A percentile compares a stretch with the other conserved stretches of the same genome.
Conservation (phyloP, 2,329 filamentous ascomycete species). For the Pseudogymnoascus sp. region DNA sequence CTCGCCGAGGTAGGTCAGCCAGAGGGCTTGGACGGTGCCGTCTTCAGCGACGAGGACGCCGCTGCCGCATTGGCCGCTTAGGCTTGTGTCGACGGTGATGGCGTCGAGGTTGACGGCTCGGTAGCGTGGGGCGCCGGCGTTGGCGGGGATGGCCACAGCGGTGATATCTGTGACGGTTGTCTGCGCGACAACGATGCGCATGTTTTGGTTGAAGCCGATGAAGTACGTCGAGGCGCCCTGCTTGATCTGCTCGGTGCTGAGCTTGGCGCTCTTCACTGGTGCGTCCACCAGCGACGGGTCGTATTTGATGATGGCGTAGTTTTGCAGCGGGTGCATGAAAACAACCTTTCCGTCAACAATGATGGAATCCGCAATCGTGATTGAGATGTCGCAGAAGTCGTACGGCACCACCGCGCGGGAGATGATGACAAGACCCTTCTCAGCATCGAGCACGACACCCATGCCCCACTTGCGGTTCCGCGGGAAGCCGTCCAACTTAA, state of each 20-base stretch:
- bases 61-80: constrained; percentile 86
- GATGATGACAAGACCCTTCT: constrained; percentile 89
- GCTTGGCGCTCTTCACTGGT: constrained; percentile 78
- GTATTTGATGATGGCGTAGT: constrained; percentile 93
- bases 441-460: constrained; percentile 93
- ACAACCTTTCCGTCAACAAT: constrained; percentile 90
- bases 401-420: constrained; percentile 93
- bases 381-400: constrained; percentile 89
- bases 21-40: constrained; percentile 87
- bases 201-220: constrained; percentile 95
- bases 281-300: constrained; percentile 89
- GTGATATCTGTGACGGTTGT: constrained; percentile 96
- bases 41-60: constrained; percentile 86
- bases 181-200: constrained; percentile 85
- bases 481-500: constrained; percentile 97
- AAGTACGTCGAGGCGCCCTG: constrained; percentile 94
- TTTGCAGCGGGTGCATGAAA: constrained; percentile 93
- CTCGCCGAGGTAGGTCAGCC: constrained; percentile 95
- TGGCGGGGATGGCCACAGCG: constrained; percentile 91
- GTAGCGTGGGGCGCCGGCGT: constrained; percentile 83
- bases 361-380: constrained; percentile 95
- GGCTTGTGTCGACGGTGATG: constrained; percentile 89
- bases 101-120: constrained; percentile 93
- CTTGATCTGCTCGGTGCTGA: constrained; percentile 74
- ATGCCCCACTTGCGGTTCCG: constrained; percentile 91